Conservation (phyloP, 1,284 basidiomycete species). For the Austroboletus niveus region DNA sequence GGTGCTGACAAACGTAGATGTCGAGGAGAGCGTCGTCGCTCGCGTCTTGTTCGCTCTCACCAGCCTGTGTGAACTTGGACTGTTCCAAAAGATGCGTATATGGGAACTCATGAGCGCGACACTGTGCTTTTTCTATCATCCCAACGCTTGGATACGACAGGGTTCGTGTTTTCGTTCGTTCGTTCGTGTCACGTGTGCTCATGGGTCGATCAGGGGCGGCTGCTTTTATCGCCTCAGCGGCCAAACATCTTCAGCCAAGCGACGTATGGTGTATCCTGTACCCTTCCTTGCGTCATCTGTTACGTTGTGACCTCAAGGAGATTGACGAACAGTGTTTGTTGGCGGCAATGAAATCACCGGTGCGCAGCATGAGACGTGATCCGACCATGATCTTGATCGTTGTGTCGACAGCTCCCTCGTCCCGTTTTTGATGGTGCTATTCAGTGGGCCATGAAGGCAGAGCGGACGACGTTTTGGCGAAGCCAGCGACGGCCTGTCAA, state of each 20-base stretch:
- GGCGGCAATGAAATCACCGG: constrained; percentile 73
- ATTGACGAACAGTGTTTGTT: constrained; percentile 78
- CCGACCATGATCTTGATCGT: neutral
- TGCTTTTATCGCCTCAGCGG: constrained; percentile 83
- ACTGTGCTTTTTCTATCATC: constrained; percentile 90
- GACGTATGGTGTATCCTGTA: constrained; percentile 98
- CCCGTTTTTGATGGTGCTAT: constrained; percentile 85
- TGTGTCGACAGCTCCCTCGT: constrained; percentile 58
- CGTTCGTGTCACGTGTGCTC: neutral
- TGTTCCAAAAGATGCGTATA: constrained; percentile 89
- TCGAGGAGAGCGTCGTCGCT: constrained; percentile 91
- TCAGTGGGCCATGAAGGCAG: constrained; percentile 82
- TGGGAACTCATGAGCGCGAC: constrained; percentile 92
- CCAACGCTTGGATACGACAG: constrained; percentile 95
- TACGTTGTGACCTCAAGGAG: constrained; percentile 81
- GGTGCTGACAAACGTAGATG: constrained; percentile 54
- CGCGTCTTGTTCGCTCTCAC: constrained; percentile 85
- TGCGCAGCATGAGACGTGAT: constrained; percentile 39
- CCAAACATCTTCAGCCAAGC: constrained; percentile 73
- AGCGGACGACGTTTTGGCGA: constrained; percentile 77
- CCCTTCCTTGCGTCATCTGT: constrained; percentile 82
- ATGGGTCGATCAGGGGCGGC: constrained; percentile 59
- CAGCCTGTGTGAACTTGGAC: constrained; percentile 79
- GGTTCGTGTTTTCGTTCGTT: constrained; percentile 42
- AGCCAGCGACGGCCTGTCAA: constrained; percentile 43